A percentile compares a stretch with the other conserved stretches of the same genome.
Evolutionary conservation across 441 rosid species (phyloP).

Genomic region (Corymbia calophylla): DNA sequence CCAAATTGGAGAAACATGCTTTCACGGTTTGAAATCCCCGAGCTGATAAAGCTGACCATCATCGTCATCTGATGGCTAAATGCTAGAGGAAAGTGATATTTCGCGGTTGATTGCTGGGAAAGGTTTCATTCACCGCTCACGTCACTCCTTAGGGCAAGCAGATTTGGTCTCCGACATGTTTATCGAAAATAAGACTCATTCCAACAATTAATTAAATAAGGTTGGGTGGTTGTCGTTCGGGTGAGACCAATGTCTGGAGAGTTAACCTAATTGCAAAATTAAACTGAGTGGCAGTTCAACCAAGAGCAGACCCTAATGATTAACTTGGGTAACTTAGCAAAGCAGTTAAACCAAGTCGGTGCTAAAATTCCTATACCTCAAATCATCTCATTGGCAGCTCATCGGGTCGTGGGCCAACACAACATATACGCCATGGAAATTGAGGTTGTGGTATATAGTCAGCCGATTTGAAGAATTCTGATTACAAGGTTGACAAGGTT

Average conservation of each 20-base stretch:
- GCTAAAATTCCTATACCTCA: not conserved
- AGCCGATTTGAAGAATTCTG: not conserved
- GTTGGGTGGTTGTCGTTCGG: constrained; percentile 3
- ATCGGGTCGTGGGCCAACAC: not conserved
- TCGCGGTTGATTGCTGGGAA: not conserved
- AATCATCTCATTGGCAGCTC: not conserved
- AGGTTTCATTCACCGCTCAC: not conserved
- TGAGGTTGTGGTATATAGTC: not conserved
- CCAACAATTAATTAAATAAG: not conserved
- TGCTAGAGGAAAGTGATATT: not conserved
- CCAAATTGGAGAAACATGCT: not conserved
- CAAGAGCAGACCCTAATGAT: not conserved
- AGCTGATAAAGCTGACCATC: not conserved
- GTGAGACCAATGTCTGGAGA: not conserved
- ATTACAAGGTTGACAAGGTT: not conserved
- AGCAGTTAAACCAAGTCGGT: not conserved
- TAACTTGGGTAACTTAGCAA: not conserved
- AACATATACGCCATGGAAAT: not conserved
- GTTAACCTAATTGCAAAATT: not conserved
- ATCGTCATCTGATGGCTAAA: not conserved
- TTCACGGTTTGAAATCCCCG: not conserved
- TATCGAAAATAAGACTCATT: not conserved
- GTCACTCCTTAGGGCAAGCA: not conserved
- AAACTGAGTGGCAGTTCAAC: not conserved
- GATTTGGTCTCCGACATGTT: not conserved